Conservation (phyloP, 108 stramenopile species). For the Pseudonitzschia pungens region DNA sequence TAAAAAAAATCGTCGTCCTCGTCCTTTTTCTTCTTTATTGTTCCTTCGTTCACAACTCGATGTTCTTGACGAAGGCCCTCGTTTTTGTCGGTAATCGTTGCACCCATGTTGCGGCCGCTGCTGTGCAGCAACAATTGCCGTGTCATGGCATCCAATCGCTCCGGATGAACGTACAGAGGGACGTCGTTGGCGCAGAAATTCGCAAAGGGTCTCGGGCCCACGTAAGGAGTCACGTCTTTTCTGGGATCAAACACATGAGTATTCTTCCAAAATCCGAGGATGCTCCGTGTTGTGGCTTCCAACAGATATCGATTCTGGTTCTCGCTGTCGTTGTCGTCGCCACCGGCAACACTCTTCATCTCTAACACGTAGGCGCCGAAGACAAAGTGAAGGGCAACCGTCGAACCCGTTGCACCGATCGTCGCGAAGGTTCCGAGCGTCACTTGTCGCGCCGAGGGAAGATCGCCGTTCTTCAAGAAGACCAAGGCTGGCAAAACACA, state of each 20-base stretch:
- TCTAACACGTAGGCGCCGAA: slow-evolving; percentile 74
- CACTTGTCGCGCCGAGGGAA: slow-evolving; percentile 62
- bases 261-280: slow-evolving; percentile 50
- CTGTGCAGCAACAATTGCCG: slow-evolving; percentile 37
- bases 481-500: slow-evolving; percentile 69
- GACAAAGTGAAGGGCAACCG: slow-evolving; percentile 74
- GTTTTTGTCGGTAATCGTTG: neutral
- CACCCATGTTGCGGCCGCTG: neutral
- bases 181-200: slow-evolving; percentile 71
- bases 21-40: neutral
- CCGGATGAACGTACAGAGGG: slow-evolving; percentile 75
- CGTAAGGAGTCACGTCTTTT: slow-evolving; percentile 48
- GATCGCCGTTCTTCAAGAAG: slow-evolving; percentile 43
- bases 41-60: neutral
- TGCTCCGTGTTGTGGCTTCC: slow-evolving; percentile 62
- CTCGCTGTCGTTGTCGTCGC: neutral
- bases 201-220: slow-evolving; percentile 74
- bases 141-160: slow-evolving; percentile 55
- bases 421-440: slow-evolving; percentile 69
- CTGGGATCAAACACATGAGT: slow-evolving; percentile 73
- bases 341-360: slow-evolving; percentile 10
- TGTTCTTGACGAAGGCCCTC: neutral
- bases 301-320: neutral
- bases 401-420: slow-evolving; percentile 68
- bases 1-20: slow-evolving; percentile 3